A percentile compares a stretch with the other conserved stretches of the same genome.
Conservation (phyloP, 2,329 filamentous ascomycete genomes). For the Aureobasidium subglaciale region DNA sequence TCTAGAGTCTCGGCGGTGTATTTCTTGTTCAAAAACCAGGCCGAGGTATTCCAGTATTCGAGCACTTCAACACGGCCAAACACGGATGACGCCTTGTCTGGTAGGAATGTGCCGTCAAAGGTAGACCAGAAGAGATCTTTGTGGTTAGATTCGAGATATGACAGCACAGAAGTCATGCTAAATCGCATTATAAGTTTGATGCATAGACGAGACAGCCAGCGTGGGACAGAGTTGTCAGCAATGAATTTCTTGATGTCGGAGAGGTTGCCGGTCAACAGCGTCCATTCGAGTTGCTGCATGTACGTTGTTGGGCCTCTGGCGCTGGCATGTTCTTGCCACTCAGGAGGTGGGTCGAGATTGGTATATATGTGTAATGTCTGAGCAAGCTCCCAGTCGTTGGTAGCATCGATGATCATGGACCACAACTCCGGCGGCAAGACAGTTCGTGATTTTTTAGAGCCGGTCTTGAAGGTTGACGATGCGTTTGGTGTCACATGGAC, state of each 20-base stretch:
- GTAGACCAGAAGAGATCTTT: conserved; percentile 78
- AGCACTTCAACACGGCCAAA: conserved; percentile 80
- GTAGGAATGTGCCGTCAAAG: conserved; percentile 72
- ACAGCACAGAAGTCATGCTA: conserved; percentile 69
- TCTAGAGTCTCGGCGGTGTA: conserved; percentile 82
- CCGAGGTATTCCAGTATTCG: conserved; percentile 83
- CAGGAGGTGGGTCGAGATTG: conserved; percentile 62
- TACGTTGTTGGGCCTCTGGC: conserved; percentile 62
- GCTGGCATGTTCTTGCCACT: conserved; percentile 61
- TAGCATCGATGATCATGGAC: conserved; percentile 77
- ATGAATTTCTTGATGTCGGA: conserved; percentile 67
- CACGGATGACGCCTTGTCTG: conserved; percentile 79
- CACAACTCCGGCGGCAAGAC: conserved; percentile 78
- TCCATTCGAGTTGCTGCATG: conserved; percentile 76
- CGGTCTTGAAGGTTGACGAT: conserved; percentile 21
- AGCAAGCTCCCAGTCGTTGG: conserved; percentile 86
- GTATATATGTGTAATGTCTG: conserved; percentile 75
- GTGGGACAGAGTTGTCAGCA: conserved; percentile 58
- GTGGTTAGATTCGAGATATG: conserved; percentile 60
- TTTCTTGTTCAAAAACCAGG: conserved; percentile 76
- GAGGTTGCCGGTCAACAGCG: conserved; percentile 66
- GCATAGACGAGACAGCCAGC: conserved; percentile 70
- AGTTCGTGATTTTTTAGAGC: conserved; percentile 21
- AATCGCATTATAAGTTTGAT: conserved; percentile 91
- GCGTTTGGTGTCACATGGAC: conserved; percentile 44